Conservation (phyloP, 257 asterid genomes). For the Solanum corneliomulleri region DNA sequence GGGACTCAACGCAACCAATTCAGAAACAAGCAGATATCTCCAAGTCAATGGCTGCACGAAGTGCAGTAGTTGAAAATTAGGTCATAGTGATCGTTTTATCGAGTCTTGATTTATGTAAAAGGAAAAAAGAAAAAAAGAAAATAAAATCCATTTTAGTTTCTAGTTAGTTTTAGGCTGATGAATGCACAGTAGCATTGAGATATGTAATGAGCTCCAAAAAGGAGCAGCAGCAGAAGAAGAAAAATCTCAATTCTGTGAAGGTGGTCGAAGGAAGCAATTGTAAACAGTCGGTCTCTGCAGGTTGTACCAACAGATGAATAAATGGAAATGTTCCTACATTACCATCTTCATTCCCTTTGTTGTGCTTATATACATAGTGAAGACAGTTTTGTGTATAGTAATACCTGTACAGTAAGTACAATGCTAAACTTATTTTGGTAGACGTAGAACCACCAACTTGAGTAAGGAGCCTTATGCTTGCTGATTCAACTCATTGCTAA, state of each 20-base stretch:
- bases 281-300: constrained; percentile 24
- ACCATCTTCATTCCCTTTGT: background rate
- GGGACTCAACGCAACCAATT: constrained; percentile 55
- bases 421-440: background rate
- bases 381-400: background rate
- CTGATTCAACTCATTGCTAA: background rate
- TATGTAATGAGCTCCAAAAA: constrained; percentile 14
- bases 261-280: constrained; percentile 23
- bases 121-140: background rate
- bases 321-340: background rate
- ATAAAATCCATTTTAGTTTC: constrained; percentile 7
- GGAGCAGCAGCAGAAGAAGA: background rate
- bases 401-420: background rate
- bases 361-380: background rate
- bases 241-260: constrained; percentile 14
- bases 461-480: background rate
- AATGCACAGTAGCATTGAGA: constrained; percentile 19
- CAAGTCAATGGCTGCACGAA: constrained; percentile 28
- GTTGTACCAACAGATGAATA: constrained; percentile 9
- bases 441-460: background rate
- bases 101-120: background rate
- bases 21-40: constrained; percentile 11
- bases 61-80: constrained; percentile 29
- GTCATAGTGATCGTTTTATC: background rate
- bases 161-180: constrained; percentile 11